Base-by-base conservation (phyloP, 2,329 filamentous ascomycete genomes). In the Fusarium newnesense region DNA sequence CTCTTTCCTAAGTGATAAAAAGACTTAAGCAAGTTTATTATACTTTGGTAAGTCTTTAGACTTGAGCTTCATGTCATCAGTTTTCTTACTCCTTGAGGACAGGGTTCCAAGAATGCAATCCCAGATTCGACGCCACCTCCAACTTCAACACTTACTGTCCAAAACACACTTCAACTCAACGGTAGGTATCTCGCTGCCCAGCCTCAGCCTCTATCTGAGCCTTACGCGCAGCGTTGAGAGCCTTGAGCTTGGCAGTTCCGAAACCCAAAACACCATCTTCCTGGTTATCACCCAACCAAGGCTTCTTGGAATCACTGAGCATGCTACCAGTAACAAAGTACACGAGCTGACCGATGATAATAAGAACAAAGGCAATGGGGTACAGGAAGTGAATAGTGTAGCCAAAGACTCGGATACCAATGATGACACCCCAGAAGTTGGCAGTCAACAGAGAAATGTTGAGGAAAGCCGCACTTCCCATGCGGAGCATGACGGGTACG, bases 361-460 rank as follows among this genome's bases (percentile, higher is more conserved):
- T 98, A 75, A 95, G 87, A 15, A 97, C 94, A 81, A 99, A 99
- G 18, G 96, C 96, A 79, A 98, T 93, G 9, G 96, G 96, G 83
- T 99, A 99, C 84, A 98, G 88, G 87, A 90, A 97, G 84, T 97
- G 93, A 65, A 99, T 90, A 44, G 83, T 83, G 76, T 93, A 89
- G 49, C 92, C 90, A 79, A 99, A 97, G 54, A 98, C 93, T 80
- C 92, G 89, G 75, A 97, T 90, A 56, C 96, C 96, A 76, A 99
- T 96, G 75, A 97, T 93, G 70, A 97, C 93, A 74, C 95, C 95
- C 96, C 96, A 99, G 85, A 98, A 98, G 84, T 97, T 98, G 77
- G 92, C 94, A 5, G 96, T 98, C 68, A 99, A 87, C 74, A 99
- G 86, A 12, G 93, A 96, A 78, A 98, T 97, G 83, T 99, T 97